These are phyloP conservation scores for Rhodomyrtus tomentosa DNA, from an alignment of 345 rosid species.

Conservation along the genomic window DNA sequence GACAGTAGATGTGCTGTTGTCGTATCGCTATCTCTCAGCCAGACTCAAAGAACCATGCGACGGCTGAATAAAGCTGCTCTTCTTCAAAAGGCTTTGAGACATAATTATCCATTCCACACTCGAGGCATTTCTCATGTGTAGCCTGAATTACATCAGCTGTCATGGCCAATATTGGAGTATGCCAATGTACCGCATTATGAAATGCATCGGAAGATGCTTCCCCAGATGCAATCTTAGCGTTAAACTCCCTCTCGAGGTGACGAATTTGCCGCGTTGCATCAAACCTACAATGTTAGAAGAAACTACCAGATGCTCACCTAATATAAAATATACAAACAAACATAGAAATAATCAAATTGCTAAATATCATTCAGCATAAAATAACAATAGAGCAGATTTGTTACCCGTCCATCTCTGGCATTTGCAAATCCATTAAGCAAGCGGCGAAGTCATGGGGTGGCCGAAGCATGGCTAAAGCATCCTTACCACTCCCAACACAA, in stretches of 20 bases:
- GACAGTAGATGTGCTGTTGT: background rate
- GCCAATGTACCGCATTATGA: constrained; percentile 40
- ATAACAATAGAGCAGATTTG: background rate
- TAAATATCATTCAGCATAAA: background rate
- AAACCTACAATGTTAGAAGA: constrained; percentile 35
- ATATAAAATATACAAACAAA: background rate
- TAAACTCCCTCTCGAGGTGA: constrained; percentile 32
- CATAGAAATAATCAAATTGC: background rate
- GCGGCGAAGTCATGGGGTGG: constrained; percentile 84
- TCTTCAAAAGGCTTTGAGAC: constrained; percentile 85
- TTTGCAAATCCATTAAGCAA: constrained; percentile 95
- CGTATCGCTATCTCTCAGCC: constrained; percentile 13
- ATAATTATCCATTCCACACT: constrained; percentile 84
- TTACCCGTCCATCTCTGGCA: constrained; percentile 99
- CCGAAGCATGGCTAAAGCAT: constrained; percentile 52
- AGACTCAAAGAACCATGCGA: constrained; percentile 51
- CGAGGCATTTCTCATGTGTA: constrained; percentile 55
- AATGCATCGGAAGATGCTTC: constrained; percentile 31
- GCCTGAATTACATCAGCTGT: constrained; percentile 91
- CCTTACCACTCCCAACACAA: constrained; percentile 70
- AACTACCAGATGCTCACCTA: background rate
- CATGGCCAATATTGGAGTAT: constrained; percentile 78
- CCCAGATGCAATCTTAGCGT: constrained; percentile 39
- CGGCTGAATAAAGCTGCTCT: constrained; percentile 67
- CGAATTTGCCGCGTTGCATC: constrained; percentile 80